Base-by-base conservation (phyloP, 345 rosid genomes). In the Populus tremula region DNA sequence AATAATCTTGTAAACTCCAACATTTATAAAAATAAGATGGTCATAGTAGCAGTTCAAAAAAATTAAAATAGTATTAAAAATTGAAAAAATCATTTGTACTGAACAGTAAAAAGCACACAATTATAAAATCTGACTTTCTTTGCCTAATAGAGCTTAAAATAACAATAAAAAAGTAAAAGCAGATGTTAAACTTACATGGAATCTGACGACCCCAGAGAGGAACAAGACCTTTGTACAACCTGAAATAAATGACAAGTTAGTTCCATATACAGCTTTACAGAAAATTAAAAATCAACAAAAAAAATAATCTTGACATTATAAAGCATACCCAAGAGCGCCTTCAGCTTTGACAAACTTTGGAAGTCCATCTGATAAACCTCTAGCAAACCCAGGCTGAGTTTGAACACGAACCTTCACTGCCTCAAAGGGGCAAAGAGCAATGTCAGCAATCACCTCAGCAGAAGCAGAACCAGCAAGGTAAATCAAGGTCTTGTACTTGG, bases 171-270 rank as follows among this genome's bases (percentile, higher is more conserved):
- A 53, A 53, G 59, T 53, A 20, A 63, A 35, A 35, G 27, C 6
- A 8, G 67, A 8, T 29, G 70, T 35, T n/a, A 67, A 71, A 86
- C 97, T 90, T 87, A 94, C 99, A 96, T 74, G 99, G 99, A 84
- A 94, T 94, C 82, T 96, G 99, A 78, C 99, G 98, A 64, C 98
- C 99, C 98, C 97, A 96, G 8, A 96, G 96, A 45, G 99, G 99
- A 84, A 82, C 98, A 64, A 96, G 68, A 71, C 98, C 99, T 87
- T 94, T 96, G 81, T 96, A 96, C 91, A 96, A 85, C 79, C 99
- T 96, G 90, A 76, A 79, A 82, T 70, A 63, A 29, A 50, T 18
- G 29, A 50, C 62, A 72, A 5, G 76, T 80, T 43, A 79, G 56
- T 71, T 54, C 13, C 5, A 63, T 10, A 71, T 45, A 21, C 27